Base-by-base conservation (phyloP, 2,329 filamentous ascomycete species). In the Penicillium sp. region DNA sequence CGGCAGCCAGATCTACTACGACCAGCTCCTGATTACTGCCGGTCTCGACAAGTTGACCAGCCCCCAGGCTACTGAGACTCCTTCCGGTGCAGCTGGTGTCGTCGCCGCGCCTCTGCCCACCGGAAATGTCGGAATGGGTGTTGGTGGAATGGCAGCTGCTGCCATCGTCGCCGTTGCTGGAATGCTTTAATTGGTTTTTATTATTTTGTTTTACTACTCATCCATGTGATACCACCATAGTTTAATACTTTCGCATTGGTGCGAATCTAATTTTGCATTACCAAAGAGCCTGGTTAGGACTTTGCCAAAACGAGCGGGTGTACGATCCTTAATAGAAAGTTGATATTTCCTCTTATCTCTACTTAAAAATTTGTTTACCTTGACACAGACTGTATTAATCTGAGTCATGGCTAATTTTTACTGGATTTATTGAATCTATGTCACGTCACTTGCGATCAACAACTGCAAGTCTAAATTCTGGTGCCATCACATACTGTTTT, bases 111-210 rank as follows among this genome's bases (percentile, higher is more conserved):
- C 52, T 26, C n/a, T 55, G 4, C 52, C 52, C 38, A 49, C 50
- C 11, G 59, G 42, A 14, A 55, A 56, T 20, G 50, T 55, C 20
- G 57, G 52, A 18, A 42, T 61, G 21, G 52, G 51, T 12, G 48
- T 56, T 52, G 59, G 55, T 59, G 61, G 51, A 50, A 60, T 26
- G 62, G 66, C 28, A 66, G 72, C 50, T 70, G 69, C 26, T 60
- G 67, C 38, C 66, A 71, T 47, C 70, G 69, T 45, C 70, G 71
- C 20, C 61, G 63, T 59, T 81, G 81, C 51, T n/a, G 52, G 52
- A 40, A 48, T 55, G 33, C 43, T 52, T 53, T 53, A 46, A 28
- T 7, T 38, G 9, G 5, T 11, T 43, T 52, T 18, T 21, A 16
- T 21, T 40, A 14, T 20, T 18, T 20, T 20, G 18, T 14, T 18